A percentile compares a stretch with the other conserved stretches of the same genome.
Evolutionary conservation across 2,329 filamentous ascomycete species (phyloP).

Genomic region (Aureobasidium sp.): DNA sequence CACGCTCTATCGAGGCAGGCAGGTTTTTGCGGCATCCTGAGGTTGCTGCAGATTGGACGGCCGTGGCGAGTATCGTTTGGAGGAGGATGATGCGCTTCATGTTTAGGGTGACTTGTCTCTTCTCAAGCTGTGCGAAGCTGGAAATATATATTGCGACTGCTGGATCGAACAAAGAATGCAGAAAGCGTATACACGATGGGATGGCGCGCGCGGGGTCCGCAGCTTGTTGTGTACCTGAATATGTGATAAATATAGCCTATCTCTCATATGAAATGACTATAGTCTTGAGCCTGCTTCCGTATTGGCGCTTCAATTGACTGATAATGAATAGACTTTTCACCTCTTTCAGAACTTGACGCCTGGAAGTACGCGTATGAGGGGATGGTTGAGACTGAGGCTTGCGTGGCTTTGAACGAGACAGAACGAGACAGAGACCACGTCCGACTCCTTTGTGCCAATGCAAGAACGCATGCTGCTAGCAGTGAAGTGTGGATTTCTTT

Average conservation of each 20-base stretch:
- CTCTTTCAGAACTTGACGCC: background rate
- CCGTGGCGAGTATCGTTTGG: background rate
- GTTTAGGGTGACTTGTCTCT: background rate
- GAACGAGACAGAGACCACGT: background rate
- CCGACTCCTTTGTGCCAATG: background rate
- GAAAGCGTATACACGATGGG: background rate
- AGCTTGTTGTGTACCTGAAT: background rate
- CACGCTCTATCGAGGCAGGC: conserved; percentile 18
- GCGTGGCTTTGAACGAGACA: background rate
- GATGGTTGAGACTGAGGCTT: background rate
- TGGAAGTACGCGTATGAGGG: background rate
- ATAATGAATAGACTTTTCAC: background rate
- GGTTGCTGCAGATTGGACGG: conserved; percentile 5
- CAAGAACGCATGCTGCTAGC: background rate
- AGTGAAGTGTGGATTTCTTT: background rate
- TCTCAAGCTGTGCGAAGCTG: too few relatives aligned
- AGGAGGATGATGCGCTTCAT: background rate
- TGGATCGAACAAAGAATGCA: background rate
- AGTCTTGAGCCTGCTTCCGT: background rate
- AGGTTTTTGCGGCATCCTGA: conserved; percentile 22
- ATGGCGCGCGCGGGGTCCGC: background rate
- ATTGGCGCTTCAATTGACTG: background rate
- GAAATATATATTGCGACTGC: background rate
- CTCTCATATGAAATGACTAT: background rate
- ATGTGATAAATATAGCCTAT: background rate